Conservation (phyloP, 805 yeast species). For the Metschnikowia kofuensis region DNA sequence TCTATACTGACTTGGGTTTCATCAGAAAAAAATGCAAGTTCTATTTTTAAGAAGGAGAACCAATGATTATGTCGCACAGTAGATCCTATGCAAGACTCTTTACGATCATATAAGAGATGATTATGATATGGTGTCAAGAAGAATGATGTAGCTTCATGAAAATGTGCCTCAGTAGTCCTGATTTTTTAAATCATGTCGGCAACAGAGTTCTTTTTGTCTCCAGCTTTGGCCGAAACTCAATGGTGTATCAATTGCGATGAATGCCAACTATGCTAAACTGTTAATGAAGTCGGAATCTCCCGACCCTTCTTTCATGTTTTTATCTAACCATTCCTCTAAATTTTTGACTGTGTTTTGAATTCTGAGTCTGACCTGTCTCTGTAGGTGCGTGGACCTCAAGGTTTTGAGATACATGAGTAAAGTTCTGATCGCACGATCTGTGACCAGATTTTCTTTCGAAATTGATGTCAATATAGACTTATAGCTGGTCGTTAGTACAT, state of each 20-base stretch:
- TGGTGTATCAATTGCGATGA: not conserved
- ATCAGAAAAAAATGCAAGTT: too few relatives aligned
- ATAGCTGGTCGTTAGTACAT: conserved; percentile 6
- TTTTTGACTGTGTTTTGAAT: conserved; percentile 2
- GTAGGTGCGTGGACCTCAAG: conserved; percentile 1
- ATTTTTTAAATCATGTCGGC: too few relatives aligned
- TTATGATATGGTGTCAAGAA: too few relatives aligned
- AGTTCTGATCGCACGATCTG: conserved; percentile 6
- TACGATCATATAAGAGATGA: too few relatives aligned
- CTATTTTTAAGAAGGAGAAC: too few relatives aligned
- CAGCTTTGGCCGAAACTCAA: too few relatives aligned
- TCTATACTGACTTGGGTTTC: too few relatives aligned
- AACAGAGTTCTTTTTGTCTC: too few relatives aligned
- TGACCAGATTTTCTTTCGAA: not conserved
- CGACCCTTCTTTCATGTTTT: conserved; percentile 4
- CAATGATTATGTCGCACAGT: too few relatives aligned
- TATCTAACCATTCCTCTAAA: conserved; percentile 7
- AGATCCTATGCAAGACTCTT: too few relatives aligned
- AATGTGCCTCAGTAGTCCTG: too few relatives aligned
- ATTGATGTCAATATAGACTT: conserved; percentile 1
- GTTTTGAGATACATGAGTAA: conserved; percentile 5
- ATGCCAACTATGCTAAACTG: not conserved
- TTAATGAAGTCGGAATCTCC: conserved; percentile 3
- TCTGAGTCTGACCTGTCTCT: not conserved
- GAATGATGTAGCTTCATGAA: too few relatives aligned